phyloP scores from a whole-genome alignment of 2,329 filamentous ascomycete genomes.

The Claviceps monticola region DNA sequence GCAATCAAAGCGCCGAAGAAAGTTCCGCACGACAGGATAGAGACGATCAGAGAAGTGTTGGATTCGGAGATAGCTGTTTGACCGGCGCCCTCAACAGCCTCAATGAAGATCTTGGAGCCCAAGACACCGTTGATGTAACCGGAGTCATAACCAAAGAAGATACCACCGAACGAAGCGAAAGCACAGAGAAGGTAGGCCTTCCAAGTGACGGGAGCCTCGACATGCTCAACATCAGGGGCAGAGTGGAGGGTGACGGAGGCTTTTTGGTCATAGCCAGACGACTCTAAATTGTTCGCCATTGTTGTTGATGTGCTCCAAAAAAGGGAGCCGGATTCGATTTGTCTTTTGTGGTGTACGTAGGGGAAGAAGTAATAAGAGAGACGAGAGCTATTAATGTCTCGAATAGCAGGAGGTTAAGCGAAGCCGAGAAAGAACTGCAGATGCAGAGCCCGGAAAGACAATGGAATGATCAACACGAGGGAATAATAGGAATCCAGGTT shows the following conservation, averaged over 20 bases:
- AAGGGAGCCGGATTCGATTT: neutral
- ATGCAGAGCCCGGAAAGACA: neutral
- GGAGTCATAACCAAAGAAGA: constrained; percentile 70
- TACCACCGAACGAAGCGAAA: constrained; percentile 57
- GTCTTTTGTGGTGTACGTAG: neutral
- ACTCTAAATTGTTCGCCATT: constrained; percentile 6
- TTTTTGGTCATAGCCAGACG: constrained; percentile 11
- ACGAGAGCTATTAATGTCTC: neutral
- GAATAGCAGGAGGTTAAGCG: neutral
- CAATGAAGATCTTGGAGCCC: constrained; percentile 36
- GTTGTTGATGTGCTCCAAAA: neutral
- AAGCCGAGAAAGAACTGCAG: neutral
- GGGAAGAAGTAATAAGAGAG: neutral
- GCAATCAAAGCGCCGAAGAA: constrained; percentile 69
- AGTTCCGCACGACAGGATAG: constrained; percentile 63
- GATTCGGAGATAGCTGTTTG: constrained; percentile 22
- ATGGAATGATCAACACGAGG: constrained; percentile 2
- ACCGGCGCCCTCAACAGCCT: constrained; percentile 31
- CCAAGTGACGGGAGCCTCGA: constrained; percentile 55
- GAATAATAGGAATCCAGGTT: neutral
- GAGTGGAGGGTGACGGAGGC: constrained; percentile 22
- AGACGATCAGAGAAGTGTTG: constrained; percentile 48
- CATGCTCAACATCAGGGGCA: constrained; percentile 39
- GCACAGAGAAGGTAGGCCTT: constrained; percentile 58
- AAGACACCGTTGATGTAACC: constrained; percentile 59